Base-by-base conservation (phyloP, 331 rosid genomes). In the Rhamnella rubrinervis region DNA sequence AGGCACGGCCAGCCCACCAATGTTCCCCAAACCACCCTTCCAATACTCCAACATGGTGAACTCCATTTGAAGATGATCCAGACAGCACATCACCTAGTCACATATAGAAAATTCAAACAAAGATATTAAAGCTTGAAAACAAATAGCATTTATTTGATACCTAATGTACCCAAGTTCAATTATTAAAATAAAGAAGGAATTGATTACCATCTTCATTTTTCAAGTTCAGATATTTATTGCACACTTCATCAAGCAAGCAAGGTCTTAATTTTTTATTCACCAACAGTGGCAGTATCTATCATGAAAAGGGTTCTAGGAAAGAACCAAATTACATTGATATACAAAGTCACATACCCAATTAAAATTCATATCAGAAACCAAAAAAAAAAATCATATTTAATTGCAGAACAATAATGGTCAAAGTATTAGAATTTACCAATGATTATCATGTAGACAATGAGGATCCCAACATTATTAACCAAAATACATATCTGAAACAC, bases 11-110 rank as follows among this genome's bases (percentile, higher is more conserved):
- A 19, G 79, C 86, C 91, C 87, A 86, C 89, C 89, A 86, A 25
- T 77, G 58, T 56, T 73, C 88, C 11, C 95, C 95, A 37, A 88
- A 84, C 95, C 95, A 88, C 38, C 91, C 95, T 84, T 88, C 88
- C 10, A 86, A 53, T 5, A 88, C 87, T 9, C 92, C 95, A 20
- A 80, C 61, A 74, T 88, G 92, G 61, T 86, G 88, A 82, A 17
- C 61, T 59, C 81, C 91, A 66, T 77, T 71, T 6, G 91, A 82
- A 73, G 89, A 80, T 58, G 95, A 84, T 75, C 92, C 95, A 51
- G 91, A 88, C 50, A 86, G 78, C 80, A 86, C 91, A 74, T 88
- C 95, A 66, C 88, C 92, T 87, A 13, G 74, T 52, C 9, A 50
- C 66, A 58, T 20, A 23, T n/a, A 14, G 6, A 40, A 9, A 68